A percentile compares a stretch with the other conserved stretches of the same genome.
These are phyloP conservation scores for Silene conica DNA, from an alignment of 148 eudicot species.

Conservation along the genomic window DNA sequence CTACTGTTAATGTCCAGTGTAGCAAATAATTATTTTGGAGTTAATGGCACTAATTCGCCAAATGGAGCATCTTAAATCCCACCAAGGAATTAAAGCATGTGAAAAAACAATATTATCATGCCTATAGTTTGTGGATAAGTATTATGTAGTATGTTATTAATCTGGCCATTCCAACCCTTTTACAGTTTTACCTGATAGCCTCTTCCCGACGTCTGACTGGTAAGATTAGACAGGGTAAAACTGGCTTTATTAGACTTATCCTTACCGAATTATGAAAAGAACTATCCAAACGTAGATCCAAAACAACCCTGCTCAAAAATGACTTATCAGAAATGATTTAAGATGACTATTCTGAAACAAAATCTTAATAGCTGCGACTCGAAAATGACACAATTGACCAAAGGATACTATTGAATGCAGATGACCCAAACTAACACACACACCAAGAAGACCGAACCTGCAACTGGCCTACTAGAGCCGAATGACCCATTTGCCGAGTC, in stretches of 20 bases:
- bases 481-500: not conserved
- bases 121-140: slow-evolving; percentile 16
- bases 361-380: no score
- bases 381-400: no score
- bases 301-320: not conserved
- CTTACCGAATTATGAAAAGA: not conserved
- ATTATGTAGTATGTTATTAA: slow-evolving; percentile 13
- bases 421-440: no score
- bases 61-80: slow-evolving; percentile 19
- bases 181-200: slow-evolving; percentile 20
- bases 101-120: slow-evolving; percentile 10
- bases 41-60: slow-evolving; percentile 14
- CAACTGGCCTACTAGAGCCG: not conserved
- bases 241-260: not conserved
- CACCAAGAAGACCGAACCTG: no score
- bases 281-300: not conserved
- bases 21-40: not conserved
- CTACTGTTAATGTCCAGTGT: not conserved
- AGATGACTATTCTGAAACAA: not conserved
- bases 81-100: slow-evolving; percentile 14
- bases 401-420: no score
- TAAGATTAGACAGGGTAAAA: not conserved
- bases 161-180: slow-evolving; percentile 18
- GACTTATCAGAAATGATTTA: not conserved
- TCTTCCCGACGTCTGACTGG: slow-evolving; percentile 10